Conservation (phyloP, 75 land plant genomes). For the Selaginella moellendorffii region DNA sequence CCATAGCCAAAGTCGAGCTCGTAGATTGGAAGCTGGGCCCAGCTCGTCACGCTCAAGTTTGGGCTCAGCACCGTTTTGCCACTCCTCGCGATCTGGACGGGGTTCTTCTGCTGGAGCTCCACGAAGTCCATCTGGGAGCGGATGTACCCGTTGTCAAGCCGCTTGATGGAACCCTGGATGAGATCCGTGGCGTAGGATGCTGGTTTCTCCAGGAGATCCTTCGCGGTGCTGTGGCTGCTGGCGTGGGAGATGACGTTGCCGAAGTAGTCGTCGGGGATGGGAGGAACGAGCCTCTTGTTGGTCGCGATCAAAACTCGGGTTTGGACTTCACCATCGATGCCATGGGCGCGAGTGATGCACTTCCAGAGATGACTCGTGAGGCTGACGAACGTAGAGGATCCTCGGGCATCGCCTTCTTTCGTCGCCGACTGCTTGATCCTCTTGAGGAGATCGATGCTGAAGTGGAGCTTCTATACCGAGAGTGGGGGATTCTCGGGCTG, state of each 20-base stretch:
- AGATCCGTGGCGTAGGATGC: slow-evolving; percentile 23
- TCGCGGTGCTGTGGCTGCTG: slow-evolving; percentile 21
- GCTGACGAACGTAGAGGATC: slow-evolving; percentile 28
- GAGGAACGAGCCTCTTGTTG: slow-evolving; percentile 28
- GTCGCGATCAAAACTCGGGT: slow-evolving; percentile 32
- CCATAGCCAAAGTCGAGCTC: slow-evolving; percentile 45
- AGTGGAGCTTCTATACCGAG: slow-evolving; percentile 21
- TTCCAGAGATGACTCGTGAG: slow-evolving; percentile 49
- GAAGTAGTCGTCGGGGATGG: slow-evolving; percentile 33
- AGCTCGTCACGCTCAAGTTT: slow-evolving; percentile 34
- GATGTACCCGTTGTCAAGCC: slow-evolving; percentile 31
- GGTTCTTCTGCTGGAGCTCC: slow-evolving; percentile 26
- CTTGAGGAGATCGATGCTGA: slow-evolving; percentile 14
- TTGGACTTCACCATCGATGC: slow-evolving; percentile 19
- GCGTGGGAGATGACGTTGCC: slow-evolving; percentile 50
- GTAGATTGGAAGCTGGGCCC: slow-evolving; percentile 29
- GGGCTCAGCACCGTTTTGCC: slow-evolving; percentile 22
- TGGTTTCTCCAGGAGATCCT: slow-evolving; percentile 20
- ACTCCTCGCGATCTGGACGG: slow-evolving; percentile 14
- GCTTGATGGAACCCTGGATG: slow-evolving; percentile 23
- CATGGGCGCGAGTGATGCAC: slow-evolving; percentile 39
- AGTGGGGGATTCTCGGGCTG: slow-evolving; percentile 10
- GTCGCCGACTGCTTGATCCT: slow-evolving; percentile 17
- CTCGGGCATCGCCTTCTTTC: slow-evolving; percentile 10
- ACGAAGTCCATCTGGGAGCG: slow-evolving; percentile 44